These are phyloP conservation scores for Aegilops sharonensis DNA, from an alignment of 176 grass and related monocot genomes.

Conservation along the genomic window DNA sequence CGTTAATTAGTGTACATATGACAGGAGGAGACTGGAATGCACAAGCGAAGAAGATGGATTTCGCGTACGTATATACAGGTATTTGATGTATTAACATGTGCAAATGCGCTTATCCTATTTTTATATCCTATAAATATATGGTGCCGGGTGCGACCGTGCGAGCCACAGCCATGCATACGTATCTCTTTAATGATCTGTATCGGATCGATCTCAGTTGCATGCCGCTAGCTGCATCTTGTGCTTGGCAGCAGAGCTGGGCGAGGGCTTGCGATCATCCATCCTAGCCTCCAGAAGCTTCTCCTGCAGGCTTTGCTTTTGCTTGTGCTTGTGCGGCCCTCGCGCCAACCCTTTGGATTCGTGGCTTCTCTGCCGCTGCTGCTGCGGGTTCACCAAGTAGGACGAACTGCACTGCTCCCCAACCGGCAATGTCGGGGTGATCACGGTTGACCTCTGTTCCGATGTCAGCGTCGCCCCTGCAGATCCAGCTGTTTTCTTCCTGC, in stretches of 20 bases:
- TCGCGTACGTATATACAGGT: neutral
- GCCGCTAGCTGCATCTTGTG: neutral
- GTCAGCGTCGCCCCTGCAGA: slow-evolving; percentile 1
- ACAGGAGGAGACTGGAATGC: neutral
- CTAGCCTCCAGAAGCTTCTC: slow-evolving; percentile 57
- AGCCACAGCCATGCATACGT: neutral
- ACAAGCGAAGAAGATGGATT: neutral
- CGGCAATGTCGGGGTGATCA: neutral
- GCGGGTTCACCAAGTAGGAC: neutral
- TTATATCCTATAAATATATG: neutral
- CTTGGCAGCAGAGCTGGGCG: neutral
- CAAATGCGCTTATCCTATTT: neutral
- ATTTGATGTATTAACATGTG: neutral
- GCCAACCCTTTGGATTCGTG: neutral
- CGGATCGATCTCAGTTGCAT: neutral
- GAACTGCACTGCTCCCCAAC: slow-evolving; percentile 18
- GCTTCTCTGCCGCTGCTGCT: neutral
- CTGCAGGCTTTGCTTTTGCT: slow-evolving; percentile 44
- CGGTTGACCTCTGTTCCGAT: slow-evolving; percentile 10
- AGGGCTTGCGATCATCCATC: slow-evolving; percentile 24
- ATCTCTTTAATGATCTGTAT: neutral
- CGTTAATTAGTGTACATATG: neutral
- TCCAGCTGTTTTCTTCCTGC: slow-evolving; percentile 25
- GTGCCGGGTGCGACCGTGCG: neutral
- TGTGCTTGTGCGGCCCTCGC: neutral